Evolutionary conservation across 441 rosid genomes (phyloP).

Genomic region (Adansonia madagascariensis): DNA sequence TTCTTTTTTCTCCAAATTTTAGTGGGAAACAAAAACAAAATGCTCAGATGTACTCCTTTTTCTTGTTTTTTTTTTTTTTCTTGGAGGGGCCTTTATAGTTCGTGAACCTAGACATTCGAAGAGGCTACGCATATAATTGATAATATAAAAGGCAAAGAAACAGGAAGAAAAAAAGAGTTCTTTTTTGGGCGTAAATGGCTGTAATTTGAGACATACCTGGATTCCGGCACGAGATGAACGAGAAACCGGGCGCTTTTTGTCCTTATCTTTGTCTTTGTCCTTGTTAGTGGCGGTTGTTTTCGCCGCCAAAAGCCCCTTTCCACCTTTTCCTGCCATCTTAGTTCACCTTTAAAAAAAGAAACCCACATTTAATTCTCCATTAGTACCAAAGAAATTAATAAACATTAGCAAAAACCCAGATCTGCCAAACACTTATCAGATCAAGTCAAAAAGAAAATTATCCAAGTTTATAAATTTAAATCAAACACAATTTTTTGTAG

Average conservation of each 20-base stretch:
- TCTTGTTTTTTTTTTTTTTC: background rate
- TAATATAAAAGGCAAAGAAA: background rate
- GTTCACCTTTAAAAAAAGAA: constrained; percentile 9
- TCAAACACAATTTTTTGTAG: background rate
- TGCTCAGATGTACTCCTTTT: background rate
- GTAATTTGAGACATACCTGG: constrained; percentile 46
- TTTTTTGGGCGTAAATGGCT: background rate
- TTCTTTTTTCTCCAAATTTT: background rate
- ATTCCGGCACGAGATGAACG: constrained; percentile 97
- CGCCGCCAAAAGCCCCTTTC: constrained; percentile 85
- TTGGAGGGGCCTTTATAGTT: background rate
- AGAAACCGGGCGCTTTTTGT: constrained; percentile 81
- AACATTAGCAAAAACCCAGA: background rate
- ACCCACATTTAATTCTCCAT: background rate
- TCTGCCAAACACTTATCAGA: constrained; percentile 5
- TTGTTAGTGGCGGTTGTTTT: constrained; percentile 81
- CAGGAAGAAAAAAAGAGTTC: background rate
- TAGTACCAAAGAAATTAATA: background rate
- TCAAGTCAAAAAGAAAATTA: background rate
- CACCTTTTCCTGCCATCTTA: constrained; percentile 94
- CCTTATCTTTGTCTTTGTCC: constrained; percentile 71
- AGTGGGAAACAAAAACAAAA: background rate
- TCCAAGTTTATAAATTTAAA: background rate
- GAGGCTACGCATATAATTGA: background rate
- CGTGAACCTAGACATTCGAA: background rate